Percentiles rank a stretch among this genome's conserved stretches.
Conservation (phyloP, 805 yeast genomes). For the Yarrowia deformans region DNA sequence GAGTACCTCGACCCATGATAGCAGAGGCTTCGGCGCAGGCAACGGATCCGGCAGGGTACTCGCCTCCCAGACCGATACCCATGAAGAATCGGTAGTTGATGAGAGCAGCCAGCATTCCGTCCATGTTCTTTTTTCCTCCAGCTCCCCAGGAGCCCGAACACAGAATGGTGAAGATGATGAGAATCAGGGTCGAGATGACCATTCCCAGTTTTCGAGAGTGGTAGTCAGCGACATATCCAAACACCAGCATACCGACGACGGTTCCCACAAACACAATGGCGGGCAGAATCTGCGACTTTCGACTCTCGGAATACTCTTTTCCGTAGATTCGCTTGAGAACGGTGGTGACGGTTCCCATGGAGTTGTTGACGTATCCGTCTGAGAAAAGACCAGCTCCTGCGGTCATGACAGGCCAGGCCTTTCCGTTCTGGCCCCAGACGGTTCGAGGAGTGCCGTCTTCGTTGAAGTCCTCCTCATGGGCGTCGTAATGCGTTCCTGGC, state of each 20-base stretch:
- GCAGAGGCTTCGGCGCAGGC: slow-evolving; percentile 93
- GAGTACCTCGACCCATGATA: slow-evolving; percentile 73
- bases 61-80: slow-evolving; percentile 94
- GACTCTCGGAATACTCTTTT: slow-evolving; percentile 62
- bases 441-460: slow-evolving; percentile 29
- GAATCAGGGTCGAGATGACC: slow-evolving; percentile 75
- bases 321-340: slow-evolving; percentile 75
- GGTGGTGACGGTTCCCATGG: slow-evolving; percentile 79
- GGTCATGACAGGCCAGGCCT: slow-evolving; percentile 72
- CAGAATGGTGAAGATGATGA: slow-evolving; percentile 78
- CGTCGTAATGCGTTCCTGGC: slow-evolving; percentile 15
- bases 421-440: slow-evolving; percentile 37
- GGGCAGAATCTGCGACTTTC: slow-evolving; percentile 79
- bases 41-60: slow-evolving; percentile 93
- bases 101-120: slow-evolving; percentile 85
- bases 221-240: slow-evolving; percentile 83
- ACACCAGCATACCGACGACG: slow-evolving; percentile 83
- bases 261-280: slow-evolving; percentile 93
- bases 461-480: slow-evolving; percentile 4
- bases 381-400: slow-evolving; percentile 94
- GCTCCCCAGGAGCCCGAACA: slow-evolving; percentile 91
- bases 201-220: slow-evolving; percentile 83
- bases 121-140: slow-evolving; percentile 58
- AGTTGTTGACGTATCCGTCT: slow-evolving; percentile 90
- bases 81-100: slow-evolving; percentile 85